A percentile compares a stretch with the other conserved stretches of the same genome.
phyloP scores from a whole-genome alignment of 306 rosid genomes.

The Clitoria ternatea region DNA sequence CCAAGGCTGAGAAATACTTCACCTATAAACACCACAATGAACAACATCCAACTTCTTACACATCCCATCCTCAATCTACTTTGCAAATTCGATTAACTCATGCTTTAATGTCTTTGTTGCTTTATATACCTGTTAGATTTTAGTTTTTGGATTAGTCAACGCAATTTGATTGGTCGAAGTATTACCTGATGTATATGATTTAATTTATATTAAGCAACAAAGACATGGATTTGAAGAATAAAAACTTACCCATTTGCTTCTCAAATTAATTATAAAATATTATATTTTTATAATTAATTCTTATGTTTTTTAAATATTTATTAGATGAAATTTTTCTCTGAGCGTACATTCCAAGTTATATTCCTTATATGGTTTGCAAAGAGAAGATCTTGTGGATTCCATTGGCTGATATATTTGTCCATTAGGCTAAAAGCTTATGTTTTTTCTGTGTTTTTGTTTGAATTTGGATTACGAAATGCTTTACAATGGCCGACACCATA shows the following conservation, averaged over 20 bases:
- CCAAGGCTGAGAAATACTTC: conserved; percentile 17
- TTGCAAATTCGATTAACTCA: too few species aligned
- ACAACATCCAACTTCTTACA: conserved; percentile 25
- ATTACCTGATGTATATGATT: neutral
- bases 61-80: conserved; percentile 27
- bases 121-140: neutral
- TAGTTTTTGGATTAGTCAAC: conserved; percentile 18
- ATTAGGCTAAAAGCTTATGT: neutral
- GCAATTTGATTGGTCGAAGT: neutral
- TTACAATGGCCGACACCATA: neutral
- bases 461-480: neutral
- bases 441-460: conserved; percentile 6
- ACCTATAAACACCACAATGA: conserved; percentile 18
- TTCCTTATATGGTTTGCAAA: neutral
- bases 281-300: too few species aligned
- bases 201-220: neutral
- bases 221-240: neutral
- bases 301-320: too few species aligned
- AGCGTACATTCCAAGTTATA: neutral
- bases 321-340: neutral
- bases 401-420: neutral
- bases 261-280: too few species aligned
- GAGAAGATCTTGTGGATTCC: neutral
- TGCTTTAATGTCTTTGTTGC: neutral
- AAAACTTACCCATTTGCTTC: too few species aligned